Conservation (phyloP, 139 green algal species). For the Coccomyxa sp. region DNA sequence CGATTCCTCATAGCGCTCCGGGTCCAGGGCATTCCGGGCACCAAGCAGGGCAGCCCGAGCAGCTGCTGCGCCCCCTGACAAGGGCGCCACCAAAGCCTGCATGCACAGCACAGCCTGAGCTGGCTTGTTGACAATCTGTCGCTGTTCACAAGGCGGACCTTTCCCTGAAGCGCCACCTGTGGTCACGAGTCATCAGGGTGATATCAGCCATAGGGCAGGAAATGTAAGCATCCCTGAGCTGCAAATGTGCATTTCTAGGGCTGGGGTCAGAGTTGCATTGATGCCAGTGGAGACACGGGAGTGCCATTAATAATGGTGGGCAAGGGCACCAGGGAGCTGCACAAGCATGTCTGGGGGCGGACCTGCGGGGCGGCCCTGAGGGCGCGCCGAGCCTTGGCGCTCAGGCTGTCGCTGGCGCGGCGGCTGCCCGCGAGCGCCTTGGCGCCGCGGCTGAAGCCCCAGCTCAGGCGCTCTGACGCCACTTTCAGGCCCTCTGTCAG, state of each 20-base stretch:
- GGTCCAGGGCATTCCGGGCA: constrained; percentile 34
- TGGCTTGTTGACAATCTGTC: too few relatives aligned
- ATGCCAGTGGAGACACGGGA: too few relatives aligned
- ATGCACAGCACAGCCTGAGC: background rate
- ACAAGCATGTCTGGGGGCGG: too few relatives aligned
- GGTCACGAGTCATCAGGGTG: too few relatives aligned
- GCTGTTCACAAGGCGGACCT: too few relatives aligned
- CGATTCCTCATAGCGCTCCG: constrained; percentile 25
- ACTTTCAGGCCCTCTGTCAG: constrained; percentile 26
- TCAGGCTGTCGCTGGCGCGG: background rate
- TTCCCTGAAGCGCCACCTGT: too few relatives aligned
- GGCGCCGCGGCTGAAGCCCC: constrained; percentile 16
- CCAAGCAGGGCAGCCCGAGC: constrained; percentile 28
- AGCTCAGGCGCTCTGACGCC: constrained; percentile 20
- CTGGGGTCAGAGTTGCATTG: background rate
- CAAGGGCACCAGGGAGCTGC: too few relatives aligned
- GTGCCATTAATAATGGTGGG: too few relatives aligned
- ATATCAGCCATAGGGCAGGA: too few relatives aligned
- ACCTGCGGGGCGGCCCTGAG: background rate
- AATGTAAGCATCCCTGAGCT: too few relatives aligned
- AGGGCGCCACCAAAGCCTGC: constrained; percentile 8
- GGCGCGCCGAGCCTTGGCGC: background rate
- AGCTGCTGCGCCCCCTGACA: constrained; percentile 21
- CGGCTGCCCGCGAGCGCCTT: background rate
- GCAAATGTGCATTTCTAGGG: too few relatives aligned